Percentiles rank a stretch among this genome's conserved stretches.
These are phyloP conservation scores for Talaromyces stipitatus DNA, from an alignment of 495 filamentous ascomycete genomes.

Conservation along the genomic window DNA sequence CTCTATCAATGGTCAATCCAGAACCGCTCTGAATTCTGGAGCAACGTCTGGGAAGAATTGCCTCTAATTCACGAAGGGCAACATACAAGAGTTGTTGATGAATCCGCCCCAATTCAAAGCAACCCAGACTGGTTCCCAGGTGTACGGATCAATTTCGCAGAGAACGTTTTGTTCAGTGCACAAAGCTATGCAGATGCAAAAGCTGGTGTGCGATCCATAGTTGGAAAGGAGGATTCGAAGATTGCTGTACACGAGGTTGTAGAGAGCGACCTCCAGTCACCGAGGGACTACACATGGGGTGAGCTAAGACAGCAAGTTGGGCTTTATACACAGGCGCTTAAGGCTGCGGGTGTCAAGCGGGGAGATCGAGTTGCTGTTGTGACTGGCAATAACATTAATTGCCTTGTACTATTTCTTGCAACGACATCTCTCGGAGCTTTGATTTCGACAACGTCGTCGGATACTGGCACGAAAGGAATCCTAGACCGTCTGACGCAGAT, in stretches of 20 bases:
- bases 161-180: conserved; percentile 56
- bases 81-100: conserved; percentile 56
- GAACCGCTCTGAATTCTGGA: conserved; percentile 59
- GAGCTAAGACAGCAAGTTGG: conserved; percentile 51
- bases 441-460: conserved; percentile 65
- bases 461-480: conserved; percentile 73
- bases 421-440: conserved; percentile 59
- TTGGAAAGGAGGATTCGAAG: conserved; percentile 60
- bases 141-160: conserved; percentile 68
- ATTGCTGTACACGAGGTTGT: conserved; percentile 64
- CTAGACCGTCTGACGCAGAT: conserved; percentile 67
- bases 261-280: conserved; percentile 52
- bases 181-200: conserved; percentile 1
- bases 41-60: conserved; percentile 49
- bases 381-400: conserved; percentile 66
- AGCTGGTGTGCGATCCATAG: conserved; percentile 15
- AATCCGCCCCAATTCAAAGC: conserved; percentile 56
- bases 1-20: conserved; percentile 57
- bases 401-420: conserved; percentile 57
- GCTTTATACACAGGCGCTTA: conserved; percentile 52
- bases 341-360: conserved; percentile 50
- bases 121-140: conserved; percentile 57
- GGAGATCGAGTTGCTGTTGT: conserved; percentile 69
- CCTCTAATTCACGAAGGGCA: conserved; percentile 54
- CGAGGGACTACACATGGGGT: conserved; percentile 53